Conservation (phyloP, 768 basidiomycete species). For the Dictyophora rubrovolvata region DNA sequence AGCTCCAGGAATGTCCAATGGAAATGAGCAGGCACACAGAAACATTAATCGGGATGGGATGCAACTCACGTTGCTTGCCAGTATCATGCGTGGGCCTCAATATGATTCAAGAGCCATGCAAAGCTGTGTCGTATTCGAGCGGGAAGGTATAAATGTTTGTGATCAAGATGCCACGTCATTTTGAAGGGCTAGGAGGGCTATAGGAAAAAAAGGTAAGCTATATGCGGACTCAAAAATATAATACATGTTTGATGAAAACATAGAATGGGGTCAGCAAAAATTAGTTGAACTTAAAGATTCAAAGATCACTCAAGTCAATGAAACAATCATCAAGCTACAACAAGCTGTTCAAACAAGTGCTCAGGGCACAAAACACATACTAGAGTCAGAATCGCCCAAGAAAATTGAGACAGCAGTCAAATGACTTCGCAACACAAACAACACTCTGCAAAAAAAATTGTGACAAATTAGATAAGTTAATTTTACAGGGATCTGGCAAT, state of each 20-base stretch:
- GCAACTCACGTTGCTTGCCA: constrained; percentile 18
- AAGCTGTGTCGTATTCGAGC: background rate
- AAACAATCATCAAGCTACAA: background rate
- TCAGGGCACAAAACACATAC: background rate
- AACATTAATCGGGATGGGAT: constrained; percentile 19
- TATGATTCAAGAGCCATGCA: background rate
- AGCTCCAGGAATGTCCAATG: constrained; percentile 15
- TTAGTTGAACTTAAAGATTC: background rate
- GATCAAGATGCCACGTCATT: background rate
- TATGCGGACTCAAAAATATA: too few relatives aligned
- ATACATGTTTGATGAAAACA: too few relatives aligned
- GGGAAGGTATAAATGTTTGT: background rate
- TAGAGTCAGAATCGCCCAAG: background rate
- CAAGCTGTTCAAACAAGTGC: background rate
- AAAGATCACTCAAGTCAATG: background rate
- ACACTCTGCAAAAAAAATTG: background rate
- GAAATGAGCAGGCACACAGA: constrained; percentile 19
- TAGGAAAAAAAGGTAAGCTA: background rate
- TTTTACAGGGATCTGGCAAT: background rate
- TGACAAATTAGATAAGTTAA: background rate
- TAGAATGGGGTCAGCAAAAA: too few relatives aligned
- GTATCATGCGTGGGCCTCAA: constrained; percentile 16
- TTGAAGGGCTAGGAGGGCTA: background rate
- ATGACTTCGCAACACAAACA: background rate
- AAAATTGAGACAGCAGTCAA: background rate